Evolutionary conservation across 257 asterid genomes (phyloP), one percentile per base, ranked within the genome.

Genomic region (Pogostemon cablin): DNA sequence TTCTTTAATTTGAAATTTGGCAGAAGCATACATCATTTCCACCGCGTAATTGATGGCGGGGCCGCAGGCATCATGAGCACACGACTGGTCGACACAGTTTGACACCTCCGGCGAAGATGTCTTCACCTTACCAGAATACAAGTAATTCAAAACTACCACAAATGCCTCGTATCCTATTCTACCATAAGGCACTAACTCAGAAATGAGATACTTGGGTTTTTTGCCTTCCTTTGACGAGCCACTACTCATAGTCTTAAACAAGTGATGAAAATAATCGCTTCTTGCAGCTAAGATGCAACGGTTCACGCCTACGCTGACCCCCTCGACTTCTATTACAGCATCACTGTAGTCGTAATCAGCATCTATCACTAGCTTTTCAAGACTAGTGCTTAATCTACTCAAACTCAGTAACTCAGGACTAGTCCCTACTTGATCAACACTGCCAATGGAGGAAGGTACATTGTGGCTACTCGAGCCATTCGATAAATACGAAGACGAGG

Each of bases 11-110:
- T 87, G 91, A 76, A 92, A 90, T 9, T 75, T 78, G 56, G 90
- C 84, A 41, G 95, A 90, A 71, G 96, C 93, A 76, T 90, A 88
- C 93, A 92, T 90, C 86, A 92, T 87, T 50, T 88, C 95, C 75
- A 86, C 96, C 1, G 91, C 91, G 50, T 78, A 92, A 59, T 56
- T 78, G 61, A 92, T 88, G 34, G 98, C 93, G 2, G 98, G 97
- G 11, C 91, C 91, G 53, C 98, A 92, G 3, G 95, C 96, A 58
- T 83, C 90, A 60, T 92, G 98, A 43, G 80, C 80, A 54, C 98
- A 92, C 15, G 90, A 78, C 20, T 80, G 83, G 64, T 92, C 98
- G 17, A 92, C 90, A 71, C 98, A 92, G 12, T 87, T 88, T 0
- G 95, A 86, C 69, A 90, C 95, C 82, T 90, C 92, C 0, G 84